Percentiles rank a stretch among this genome's conserved stretches.
These are phyloP conservation scores for Metschnikowia amazonensis DNA, from an alignment of 805 yeast genomes.

Conservation along the genomic window DNA sequence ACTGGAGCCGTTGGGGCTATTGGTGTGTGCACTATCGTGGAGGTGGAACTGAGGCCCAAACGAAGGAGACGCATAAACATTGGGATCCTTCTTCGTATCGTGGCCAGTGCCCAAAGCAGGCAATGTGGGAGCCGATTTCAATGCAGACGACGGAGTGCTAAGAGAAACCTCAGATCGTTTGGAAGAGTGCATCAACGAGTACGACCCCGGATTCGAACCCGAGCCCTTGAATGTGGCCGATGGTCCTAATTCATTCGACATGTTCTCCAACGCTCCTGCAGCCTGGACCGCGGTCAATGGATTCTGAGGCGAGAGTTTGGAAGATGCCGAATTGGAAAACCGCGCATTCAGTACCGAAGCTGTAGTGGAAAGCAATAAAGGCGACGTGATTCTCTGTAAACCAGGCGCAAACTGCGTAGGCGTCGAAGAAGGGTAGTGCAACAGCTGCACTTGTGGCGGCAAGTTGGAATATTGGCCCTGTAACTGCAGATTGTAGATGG, in stretches of 20 bases:
- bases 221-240: slow-evolving; percentile 37
- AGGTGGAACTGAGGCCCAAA: slow-evolving; percentile 44
- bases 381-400: slow-evolving; percentile 59
- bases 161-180: slow-evolving; percentile 15
- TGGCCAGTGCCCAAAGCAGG: slow-evolving; percentile 26
- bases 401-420: slow-evolving; percentile 71
- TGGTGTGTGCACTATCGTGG: slow-evolving; percentile 7
- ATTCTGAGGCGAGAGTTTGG: slow-evolving; percentile 11
- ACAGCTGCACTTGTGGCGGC: slow-evolving; percentile 43
- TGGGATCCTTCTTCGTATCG: slow-evolving; percentile 3
- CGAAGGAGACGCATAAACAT: slow-evolving; percentile 38
- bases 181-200: slow-evolving; percentile 31
- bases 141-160: slow-evolving; percentile 39
- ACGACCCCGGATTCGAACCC: slow-evolving; percentile 11
- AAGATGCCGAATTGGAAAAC: slow-evolving; percentile 16
- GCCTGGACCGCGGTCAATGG: slow-evolving; percentile 31
- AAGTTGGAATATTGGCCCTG: slow-evolving; percentile 22
- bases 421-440: slow-evolving; percentile 64
- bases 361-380: slow-evolving; percentile 53
- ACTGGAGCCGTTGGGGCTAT: not conserved
- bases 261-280: slow-evolving; percentile 43
- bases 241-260: slow-evolving; percentile 43
- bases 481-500: slow-evolving; percentile 13
- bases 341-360: slow-evolving; percentile 42
- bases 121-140: slow-evolving; percentile 28